Percentiles rank a stretch among this genome's conserved stretches.
Evolutionary conservation across 78 protist genomes (phyloP).

Genomic region (Dictyostelium discoideum): DNA sequence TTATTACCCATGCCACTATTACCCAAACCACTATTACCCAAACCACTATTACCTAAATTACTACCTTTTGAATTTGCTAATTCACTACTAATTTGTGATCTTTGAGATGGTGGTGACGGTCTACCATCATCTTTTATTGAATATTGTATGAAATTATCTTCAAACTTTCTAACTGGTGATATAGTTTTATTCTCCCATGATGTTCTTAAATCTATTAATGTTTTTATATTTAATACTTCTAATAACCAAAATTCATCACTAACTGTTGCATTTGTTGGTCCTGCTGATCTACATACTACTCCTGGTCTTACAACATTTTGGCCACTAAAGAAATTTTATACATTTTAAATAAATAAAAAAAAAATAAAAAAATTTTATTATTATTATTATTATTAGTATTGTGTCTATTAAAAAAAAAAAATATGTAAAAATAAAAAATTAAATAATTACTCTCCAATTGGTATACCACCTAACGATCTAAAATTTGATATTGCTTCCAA

Average conservation of each 20-base stretch:
- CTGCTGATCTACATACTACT: constrained; percentile 51
- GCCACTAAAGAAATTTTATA: constrained; percentile 3
- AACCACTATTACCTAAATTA: not conserved
- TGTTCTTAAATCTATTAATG: constrained; percentile 70
- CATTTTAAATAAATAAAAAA: too few relatives aligned
- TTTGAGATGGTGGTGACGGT: not conserved
- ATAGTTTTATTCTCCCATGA: constrained; percentile 77
- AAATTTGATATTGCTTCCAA: constrained; percentile 66
- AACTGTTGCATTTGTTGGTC: constrained; percentile 63
- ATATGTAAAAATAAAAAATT: not conserved
- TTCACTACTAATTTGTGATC: not conserved
- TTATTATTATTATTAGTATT: not conserved
- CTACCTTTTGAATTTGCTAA: not conserved
- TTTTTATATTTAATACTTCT: constrained; percentile 38
- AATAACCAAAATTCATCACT: constrained; percentile 75
- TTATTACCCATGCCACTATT: not conserved
- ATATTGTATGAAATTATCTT: constrained; percentile 73
- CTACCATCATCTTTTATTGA: constrained; percentile 30
- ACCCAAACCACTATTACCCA: too few relatives aligned
- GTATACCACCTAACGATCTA: constrained; percentile 69
- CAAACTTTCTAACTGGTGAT: constrained; percentile 77
- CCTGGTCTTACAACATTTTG: constrained; percentile 56
- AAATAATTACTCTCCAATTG: constrained; percentile 49
- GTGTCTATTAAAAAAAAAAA: too few relatives aligned
- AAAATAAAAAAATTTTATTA: not conserved